A percentile compares a stretch with the other conserved stretches of the same genome.
phyloP scores from a whole-genome alignment of 257 asterid species.

The Forsythia viridissima region DNA sequence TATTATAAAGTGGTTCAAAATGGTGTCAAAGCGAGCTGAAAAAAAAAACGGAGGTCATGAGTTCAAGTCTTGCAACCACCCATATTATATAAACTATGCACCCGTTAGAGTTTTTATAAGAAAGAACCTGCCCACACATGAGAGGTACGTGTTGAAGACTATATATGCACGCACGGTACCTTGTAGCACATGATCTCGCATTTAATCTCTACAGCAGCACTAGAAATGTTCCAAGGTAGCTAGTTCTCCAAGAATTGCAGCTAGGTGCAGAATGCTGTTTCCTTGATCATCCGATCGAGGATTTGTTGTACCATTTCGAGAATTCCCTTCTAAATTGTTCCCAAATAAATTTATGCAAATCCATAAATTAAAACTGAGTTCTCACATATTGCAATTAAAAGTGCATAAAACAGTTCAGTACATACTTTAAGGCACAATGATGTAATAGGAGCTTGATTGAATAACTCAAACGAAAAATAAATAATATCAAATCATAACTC shows the following conservation, averaged over 20 bases:
- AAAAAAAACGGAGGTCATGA: too few relatives aligned
- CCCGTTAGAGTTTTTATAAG: background rate
- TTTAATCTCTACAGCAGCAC: slow-evolving; percentile 63
- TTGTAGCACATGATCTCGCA: slow-evolving; percentile 60
- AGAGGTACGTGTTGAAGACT: too few relatives aligned
- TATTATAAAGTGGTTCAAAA: too few relatives aligned
- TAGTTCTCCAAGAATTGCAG: slow-evolving; percentile 40
- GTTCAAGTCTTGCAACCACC: too few relatives aligned
- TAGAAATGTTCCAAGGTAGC: slow-evolving; percentile 61
- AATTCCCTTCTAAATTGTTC: slow-evolving; percentile 34
- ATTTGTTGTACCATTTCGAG: slow-evolving; percentile 53
- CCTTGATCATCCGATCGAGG: slow-evolving; percentile 46
- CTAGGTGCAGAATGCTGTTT: slow-evolving; percentile 52
- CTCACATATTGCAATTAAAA: too few relatives aligned
- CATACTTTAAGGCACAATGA: too few relatives aligned
- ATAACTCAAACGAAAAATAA: too few relatives aligned
- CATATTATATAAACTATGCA: too few relatives aligned
- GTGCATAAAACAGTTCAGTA: too few relatives aligned
- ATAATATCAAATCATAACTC: too few relatives aligned
- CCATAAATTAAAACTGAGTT: background rate
- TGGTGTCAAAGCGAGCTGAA: too few relatives aligned
- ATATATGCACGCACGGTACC: slow-evolving; percentile 29
- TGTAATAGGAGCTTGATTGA: too few relatives aligned
- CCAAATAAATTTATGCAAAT: background rate
- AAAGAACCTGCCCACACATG: background rate